Conservation (phyloP, 352 stramenopile genomes). For the Phytophthora sp. region DNA sequence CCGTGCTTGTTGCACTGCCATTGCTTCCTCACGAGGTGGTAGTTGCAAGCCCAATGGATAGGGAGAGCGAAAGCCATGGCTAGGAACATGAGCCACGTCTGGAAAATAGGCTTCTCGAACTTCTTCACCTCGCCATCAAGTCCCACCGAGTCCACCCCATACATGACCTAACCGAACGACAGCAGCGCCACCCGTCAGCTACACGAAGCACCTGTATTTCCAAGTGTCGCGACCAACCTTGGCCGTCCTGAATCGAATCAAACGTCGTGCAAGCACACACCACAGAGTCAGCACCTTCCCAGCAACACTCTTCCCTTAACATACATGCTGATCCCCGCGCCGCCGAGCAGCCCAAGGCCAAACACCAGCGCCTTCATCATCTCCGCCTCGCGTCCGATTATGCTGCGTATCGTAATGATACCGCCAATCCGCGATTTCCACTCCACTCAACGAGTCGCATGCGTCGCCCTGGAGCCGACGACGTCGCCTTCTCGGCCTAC, state of each 20-base stretch:
- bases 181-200: too few species aligned
- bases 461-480: not conserved
- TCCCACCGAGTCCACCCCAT: slow-evolving; percentile 89
- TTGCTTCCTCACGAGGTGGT: slow-evolving; percentile 75
- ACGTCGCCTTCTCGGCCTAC: slow-evolving; percentile 35
- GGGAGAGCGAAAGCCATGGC: slow-evolving; percentile 95
- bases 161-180: slow-evolving; percentile 89
- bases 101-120: slow-evolving; percentile 96
- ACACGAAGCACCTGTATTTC: too few species aligned
- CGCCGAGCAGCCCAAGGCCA: slow-evolving; percentile 76
- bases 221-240: too few species aligned
- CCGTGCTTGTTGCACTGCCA: slow-evolving; percentile 40
- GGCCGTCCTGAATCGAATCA: too few species aligned
- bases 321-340: slow-evolving; percentile 86
- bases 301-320: slow-evolving; percentile 11
- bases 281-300: slow-evolving; percentile 68
- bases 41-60: slow-evolving; percentile 91
- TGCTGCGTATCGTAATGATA: slow-evolving; percentile 9
- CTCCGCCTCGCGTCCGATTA: not conserved
- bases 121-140: slow-evolving; percentile 89
- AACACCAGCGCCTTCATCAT: slow-evolving; percentile 81
- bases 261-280: too few species aligned
- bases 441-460: not conserved
- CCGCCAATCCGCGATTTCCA: not conserved
- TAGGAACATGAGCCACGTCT: slow-evolving; percentile 97